Conservation (phyloP, 2,329 filamentous ascomycete species). For the Colletotrichum filicis region DNA sequence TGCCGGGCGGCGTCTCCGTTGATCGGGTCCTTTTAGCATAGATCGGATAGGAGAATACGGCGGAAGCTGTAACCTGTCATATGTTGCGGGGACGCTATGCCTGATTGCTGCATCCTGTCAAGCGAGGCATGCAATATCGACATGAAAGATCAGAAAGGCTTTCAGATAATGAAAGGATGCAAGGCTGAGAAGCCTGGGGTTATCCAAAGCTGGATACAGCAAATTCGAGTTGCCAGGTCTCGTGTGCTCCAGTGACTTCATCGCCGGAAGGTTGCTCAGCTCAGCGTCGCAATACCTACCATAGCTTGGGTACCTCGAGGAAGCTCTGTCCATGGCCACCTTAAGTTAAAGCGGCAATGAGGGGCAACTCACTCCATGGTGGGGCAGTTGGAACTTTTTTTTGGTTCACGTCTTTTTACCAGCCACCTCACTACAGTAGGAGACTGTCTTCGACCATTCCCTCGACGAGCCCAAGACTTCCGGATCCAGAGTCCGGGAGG, state of each 20-base stretch:
- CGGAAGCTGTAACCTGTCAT: conserved; percentile 11
- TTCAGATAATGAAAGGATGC: background rate
- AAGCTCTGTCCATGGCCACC: conserved; percentile 44
- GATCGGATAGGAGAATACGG: conserved; percentile 20
- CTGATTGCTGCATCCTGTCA: background rate
- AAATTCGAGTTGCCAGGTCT: background rate
- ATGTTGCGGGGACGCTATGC: conserved; percentile 6
- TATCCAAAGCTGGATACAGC: conserved; percentile 2
- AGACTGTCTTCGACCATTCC: background rate
- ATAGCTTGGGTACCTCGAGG: conserved; percentile 9
- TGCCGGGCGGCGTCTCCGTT: conserved; percentile 32
- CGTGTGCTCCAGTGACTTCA: conserved; percentile 23
- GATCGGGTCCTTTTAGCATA: conserved; percentile 15
- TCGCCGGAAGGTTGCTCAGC: conserved; percentile 13
- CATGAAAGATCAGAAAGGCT: background rate
- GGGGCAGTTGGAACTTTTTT: conserved; percentile 60
- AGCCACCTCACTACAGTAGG: conserved; percentile 28
- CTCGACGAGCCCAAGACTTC: conserved; percentile 4
- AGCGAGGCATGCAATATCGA: background rate
- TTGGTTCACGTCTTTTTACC: conserved; percentile 33
- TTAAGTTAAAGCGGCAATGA: conserved; percentile 73
- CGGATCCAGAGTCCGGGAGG: background rate
- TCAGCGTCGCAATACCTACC: conserved; percentile 13
- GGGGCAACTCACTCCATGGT: conserved; percentile 66
- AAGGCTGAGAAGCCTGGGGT: conserved; percentile 18